Evolutionary conservation across 176 grass and related monocot species (phyloP).

Genomic region (Bromus sterilis): DNA sequence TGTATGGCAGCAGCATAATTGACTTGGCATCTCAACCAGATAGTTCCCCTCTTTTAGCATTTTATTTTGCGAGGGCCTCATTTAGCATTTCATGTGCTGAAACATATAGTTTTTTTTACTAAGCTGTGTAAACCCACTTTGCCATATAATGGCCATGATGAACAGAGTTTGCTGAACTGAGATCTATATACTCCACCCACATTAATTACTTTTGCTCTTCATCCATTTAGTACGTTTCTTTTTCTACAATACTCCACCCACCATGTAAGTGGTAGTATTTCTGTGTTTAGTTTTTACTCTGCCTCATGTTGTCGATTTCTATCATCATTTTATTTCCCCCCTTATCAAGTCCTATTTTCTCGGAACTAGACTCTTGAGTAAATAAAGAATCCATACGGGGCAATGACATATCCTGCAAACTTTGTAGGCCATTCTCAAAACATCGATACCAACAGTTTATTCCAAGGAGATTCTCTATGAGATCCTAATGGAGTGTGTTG

Average conservation of each 20-base stretch:
- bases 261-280: neutral
- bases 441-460: neutral
- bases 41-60: neutral
- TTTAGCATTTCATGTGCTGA: neutral
- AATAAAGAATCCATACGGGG: neutral
- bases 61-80: neutral
- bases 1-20: neutral
- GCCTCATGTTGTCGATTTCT: neutral
- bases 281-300: neutral
- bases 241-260: neutral
- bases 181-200: neutral
- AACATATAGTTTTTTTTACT: neutral
- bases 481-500: neutral
- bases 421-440: neutral
- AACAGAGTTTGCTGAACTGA: neutral
- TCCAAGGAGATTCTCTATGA: constrained; percentile 6
- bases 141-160: neutral
- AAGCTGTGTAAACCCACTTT: neutral
- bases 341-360: neutral
- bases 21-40: neutral
- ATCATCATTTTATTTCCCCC: neutral
- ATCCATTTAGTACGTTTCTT: neutral
- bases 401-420: neutral
- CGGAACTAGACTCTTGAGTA: neutral
- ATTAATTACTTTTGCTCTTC: neutral